Evolutionary conservation across 495 filamentous ascomycete species (phyloP), one percentile per base, ranked within the genome.

Genomic region (Talaromyces trachyspermus): DNA sequence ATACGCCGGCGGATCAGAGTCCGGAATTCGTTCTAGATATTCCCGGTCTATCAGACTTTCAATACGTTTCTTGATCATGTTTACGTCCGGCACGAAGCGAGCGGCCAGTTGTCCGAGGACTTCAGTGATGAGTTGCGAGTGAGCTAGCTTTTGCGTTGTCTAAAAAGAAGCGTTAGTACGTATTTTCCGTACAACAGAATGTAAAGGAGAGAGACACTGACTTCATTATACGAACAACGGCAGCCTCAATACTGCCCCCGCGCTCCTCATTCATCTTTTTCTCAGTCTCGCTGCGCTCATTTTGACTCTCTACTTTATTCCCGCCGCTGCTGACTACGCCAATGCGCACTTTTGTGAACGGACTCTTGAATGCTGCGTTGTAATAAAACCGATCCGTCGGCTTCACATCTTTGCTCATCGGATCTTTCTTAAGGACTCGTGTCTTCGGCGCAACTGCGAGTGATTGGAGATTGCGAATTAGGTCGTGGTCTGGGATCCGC

Each of bases 161-260:
- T 98, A 54, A 48, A 30, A 36, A 23, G 5, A 25, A 24, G n/a
- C n/a, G n/a, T n/a, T n/a, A n/a, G n/a, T n/a, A n/a, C n/a, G n/a
- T n/a, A n/a, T n/a, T n/a, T n/a, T n/a, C n/a, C n/a, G n/a, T n/a
- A n/a, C n/a, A n/a, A n/a, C n/a, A n/a, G n/a, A n/a, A n/a, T 19
- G 29, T 20, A 27, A 48, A 45, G 27, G 12, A 40, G 17, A 33
- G 36, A 29, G 22, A 25, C 10, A 74, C 79, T 55, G 76, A 95
- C 90, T 95, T 95, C 90, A 96, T 96, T 58, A 91, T 94, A 12
- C 90, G 73, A 29, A 99, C 94, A 47, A 99, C 70, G 4, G 88
- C 88, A 30, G 92, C 89, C 58, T 97, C 92, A 41, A 95, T 85
- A 15, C 80, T 76, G 35, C 83, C 81, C 9, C 74, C 80, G 15